phyloP scores from a whole-genome alignment of 2,329 filamentous ascomycete species.

The Colletotrichum acutatum region DNA sequence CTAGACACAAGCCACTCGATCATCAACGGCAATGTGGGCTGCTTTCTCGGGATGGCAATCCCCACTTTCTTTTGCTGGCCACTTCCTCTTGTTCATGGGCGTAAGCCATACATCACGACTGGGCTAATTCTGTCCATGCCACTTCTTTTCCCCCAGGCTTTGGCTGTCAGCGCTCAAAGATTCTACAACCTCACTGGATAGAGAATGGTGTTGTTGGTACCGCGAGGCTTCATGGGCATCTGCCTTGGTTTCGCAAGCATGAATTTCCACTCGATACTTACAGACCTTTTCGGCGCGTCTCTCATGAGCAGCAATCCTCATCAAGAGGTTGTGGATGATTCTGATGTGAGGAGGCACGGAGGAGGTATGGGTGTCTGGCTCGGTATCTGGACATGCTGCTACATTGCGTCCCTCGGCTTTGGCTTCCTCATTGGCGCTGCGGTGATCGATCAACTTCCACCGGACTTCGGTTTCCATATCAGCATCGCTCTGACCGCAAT shows the following conservation, averaged over 20 bases:
- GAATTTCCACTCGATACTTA: slow-evolving; percentile 77
- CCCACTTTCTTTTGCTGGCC: slow-evolving; percentile 80
- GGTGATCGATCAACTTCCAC: slow-evolving; percentile 72
- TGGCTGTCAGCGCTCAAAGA: slow-evolving; percentile 68
- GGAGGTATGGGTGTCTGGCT: slow-evolving; percentile 85
- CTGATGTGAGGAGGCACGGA: slow-evolving; percentile 78
- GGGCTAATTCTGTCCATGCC: slow-evolving; percentile 77
- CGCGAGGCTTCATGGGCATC: slow-evolving; percentile 74
- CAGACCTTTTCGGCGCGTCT: slow-evolving; percentile 81
- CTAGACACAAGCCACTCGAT: slow-evolving; percentile 74
- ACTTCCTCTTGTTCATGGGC: slow-evolving; percentile 77
- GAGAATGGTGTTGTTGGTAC: slow-evolving; percentile 69
- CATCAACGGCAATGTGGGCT: slow-evolving; percentile 78
- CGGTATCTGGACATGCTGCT: slow-evolving; percentile 82
- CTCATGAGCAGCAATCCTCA: slow-evolving; percentile 79
- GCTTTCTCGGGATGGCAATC: slow-evolving; percentile 77
- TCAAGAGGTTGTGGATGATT: slow-evolving; percentile 74
- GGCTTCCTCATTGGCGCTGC: slow-evolving; percentile 78
- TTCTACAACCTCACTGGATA: slow-evolving; percentile 67
- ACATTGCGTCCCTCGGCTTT: slow-evolving; percentile 75
- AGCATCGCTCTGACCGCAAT: slow-evolving; percentile 74
- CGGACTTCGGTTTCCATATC: slow-evolving; percentile 81
- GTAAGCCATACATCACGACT: slow-evolving; percentile 80
- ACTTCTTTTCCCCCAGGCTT: slow-evolving; percentile 79
- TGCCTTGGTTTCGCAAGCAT: slow-evolving; percentile 81